Evolutionary conservation across 768 basidiomycete species (phyloP), one percentile per base, ranked within the genome.

Genomic region (Myochromella boudieri): DNA sequence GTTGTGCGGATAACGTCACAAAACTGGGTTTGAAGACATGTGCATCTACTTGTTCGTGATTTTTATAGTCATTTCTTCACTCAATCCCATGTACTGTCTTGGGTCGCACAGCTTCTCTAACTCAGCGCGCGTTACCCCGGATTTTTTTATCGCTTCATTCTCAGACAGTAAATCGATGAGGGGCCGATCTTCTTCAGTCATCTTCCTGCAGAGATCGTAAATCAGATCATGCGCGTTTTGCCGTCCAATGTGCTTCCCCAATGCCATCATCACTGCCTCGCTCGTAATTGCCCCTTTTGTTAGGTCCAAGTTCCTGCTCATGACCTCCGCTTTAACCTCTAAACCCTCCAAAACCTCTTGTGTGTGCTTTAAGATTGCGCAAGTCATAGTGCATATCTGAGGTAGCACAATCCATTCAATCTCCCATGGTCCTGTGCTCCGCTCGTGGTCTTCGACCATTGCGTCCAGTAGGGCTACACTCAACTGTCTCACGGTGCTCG

Each of bases 381-480:
- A 68, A 0, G 70, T 71, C 52, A 76, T 53, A 21, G 68, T 74
- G 48, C 61, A 69, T 36, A 72, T 71, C 53, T 76, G 72, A 1
- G 73, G 74, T 6, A 76, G 47, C 15, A 65, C 69, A 6, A 76
- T 71, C 75, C 74, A 76, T 48, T 76, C 75, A n/a, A 75, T 70
- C 53, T 76, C 69, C 73, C 74, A 76, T 20, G 74, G 71, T 18
- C 75, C 75, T 2, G 73, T 75, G 33, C 72, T 69, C 15, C 75
- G 65, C 44, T 75, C 75, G 33, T 76, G 75, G 52, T 75, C 75
- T 47, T 69, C 73, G 3, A 75, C 71, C 71, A 76, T 69, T 10
- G 70, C 73, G 37, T 76, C 75, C 42, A 70, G 72, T 17, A 76
- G 53, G 10, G 70, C 60, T 1, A 64, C 43, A 29, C 67, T 63